Conservation (phyloP, 2,329 filamentous ascomycete genomes). For the Metarhizium album region DNA sequence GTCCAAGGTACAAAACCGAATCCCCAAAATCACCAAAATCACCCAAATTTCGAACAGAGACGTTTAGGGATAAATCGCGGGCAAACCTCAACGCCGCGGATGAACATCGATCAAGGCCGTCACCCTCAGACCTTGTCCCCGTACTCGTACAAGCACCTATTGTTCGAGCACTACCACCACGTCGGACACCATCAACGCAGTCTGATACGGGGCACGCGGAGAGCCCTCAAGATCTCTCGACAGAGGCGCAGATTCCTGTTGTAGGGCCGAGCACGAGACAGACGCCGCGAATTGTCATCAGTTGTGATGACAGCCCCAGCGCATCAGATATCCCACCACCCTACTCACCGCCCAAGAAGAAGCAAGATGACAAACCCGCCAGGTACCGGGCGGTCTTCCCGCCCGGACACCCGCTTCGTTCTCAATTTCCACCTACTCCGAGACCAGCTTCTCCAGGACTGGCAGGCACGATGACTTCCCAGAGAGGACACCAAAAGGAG, state of each 20-base stretch:
- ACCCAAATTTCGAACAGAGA: conserved; percentile 7
- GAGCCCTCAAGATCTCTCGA: background rate
- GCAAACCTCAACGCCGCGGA: conserved; percentile 12
- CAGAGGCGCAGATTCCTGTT: background rate
- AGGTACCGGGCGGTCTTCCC: conserved; percentile 50
- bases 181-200: conserved; percentile 21
- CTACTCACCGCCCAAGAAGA: conserved; percentile 39
- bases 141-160: conserved; percentile 21
- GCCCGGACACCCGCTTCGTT: conserved; percentile 35
- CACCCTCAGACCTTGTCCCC: conserved; percentile 10
- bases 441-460: conserved; percentile 53
- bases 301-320: background rate
- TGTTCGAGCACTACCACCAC: conserved; percentile 25
- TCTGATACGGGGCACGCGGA: conserved; percentile 7
- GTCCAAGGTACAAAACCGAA: conserved; percentile 22
- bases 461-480: conserved; percentile 50
- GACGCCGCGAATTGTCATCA: conserved; percentile 3
- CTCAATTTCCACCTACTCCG: conserved; percentile 45
- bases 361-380: conserved; percentile 23
- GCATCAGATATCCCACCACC: conserved; percentile 38
- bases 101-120: conserved; percentile 6
- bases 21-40: conserved; percentile 13
- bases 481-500: conserved; percentile 48
- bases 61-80: conserved; percentile 28
- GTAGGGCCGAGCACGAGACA: background rate